These are phyloP conservation scores for Cladosporium sp. DNA, from an alignment of 2,329 filamentous ascomycete genomes.

Conservation along the genomic window DNA sequence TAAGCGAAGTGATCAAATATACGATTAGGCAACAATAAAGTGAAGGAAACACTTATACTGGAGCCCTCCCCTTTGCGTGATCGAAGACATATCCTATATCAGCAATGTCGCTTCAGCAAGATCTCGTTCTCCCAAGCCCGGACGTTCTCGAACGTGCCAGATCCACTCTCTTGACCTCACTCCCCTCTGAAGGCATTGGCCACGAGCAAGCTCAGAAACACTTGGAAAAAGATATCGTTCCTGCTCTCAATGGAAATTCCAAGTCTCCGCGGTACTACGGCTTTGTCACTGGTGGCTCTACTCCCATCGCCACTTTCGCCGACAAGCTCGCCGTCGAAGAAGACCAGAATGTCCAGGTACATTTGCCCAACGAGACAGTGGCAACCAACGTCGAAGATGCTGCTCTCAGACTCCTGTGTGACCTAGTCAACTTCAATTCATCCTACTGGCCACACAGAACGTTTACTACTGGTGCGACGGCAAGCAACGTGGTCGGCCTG, in stretches of 20 bases:
- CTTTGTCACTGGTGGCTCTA: slow-evolving; percentile 81
- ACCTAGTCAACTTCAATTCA: slow-evolving; percentile 64
- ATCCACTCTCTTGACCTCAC: slow-evolving; percentile 38
- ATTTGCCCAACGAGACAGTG: slow-evolving; percentile 74
- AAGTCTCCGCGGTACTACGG: slow-evolving; percentile 75
- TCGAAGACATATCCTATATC: background rate
- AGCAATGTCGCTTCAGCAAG: slow-evolving; percentile 2
- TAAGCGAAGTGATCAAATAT: background rate
- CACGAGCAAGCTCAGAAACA: slow-evolving; percentile 47
- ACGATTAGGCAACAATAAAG: background rate
- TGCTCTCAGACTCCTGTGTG: slow-evolving; percentile 68
- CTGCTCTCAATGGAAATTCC: slow-evolving; percentile 67
- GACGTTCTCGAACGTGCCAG: slow-evolving; percentile 37
- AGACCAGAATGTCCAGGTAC: slow-evolving; percentile 84
- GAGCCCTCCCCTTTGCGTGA: too few relatives aligned
- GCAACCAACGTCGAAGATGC: slow-evolving; percentile 75
- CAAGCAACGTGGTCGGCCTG: slow-evolving; percentile 65
- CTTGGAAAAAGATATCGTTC: slow-evolving; percentile 49
- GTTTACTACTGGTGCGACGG: slow-evolving; percentile 76
- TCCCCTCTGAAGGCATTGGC: slow-evolving; percentile 48
- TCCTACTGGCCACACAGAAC: slow-evolving; percentile 69
- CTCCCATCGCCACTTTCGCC: slow-evolving; percentile 77
- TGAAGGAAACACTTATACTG: background rate
- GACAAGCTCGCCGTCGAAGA: slow-evolving; percentile 80
- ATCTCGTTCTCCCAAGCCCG: slow-evolving; percentile 36